Conservation (phyloP, 441 rosid genomes). For the Pelargonium citronellum region DNA sequence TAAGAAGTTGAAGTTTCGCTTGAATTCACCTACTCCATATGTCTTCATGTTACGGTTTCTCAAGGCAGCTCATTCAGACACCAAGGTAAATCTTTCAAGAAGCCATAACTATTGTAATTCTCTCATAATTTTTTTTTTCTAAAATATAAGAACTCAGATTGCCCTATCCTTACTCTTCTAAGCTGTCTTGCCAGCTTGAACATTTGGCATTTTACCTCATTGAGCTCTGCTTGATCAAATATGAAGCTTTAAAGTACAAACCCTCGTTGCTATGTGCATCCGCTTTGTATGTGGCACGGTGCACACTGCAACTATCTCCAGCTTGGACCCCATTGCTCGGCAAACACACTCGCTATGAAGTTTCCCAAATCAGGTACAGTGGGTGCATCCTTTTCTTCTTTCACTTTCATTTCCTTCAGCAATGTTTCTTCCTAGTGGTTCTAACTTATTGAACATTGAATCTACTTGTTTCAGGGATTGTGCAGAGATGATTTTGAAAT, state of each 20-base stretch:
- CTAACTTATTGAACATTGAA: background rate
- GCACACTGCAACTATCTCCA: conserved; percentile 59
- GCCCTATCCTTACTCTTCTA: conserved; percentile 1
- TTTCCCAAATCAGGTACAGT: conserved; percentile 55
- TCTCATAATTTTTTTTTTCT: no score
- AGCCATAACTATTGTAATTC: no score
- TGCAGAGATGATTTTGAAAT: conserved; percentile 61
- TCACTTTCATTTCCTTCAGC: background rate
- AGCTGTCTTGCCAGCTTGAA: conserved; percentile 53
- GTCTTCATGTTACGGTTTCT: conserved; percentile 92
- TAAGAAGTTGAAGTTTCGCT: conserved; percentile 68
- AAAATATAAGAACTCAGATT: background rate
- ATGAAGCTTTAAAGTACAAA: conserved; percentile 71
- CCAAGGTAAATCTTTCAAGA: conserved; percentile 37
- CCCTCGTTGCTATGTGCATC: conserved; percentile 86
- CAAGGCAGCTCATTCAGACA: conserved; percentile 79
- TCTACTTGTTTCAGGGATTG: conserved; percentile 50
- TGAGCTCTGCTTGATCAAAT: conserved; percentile 74
- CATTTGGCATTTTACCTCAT: conserved; percentile 78
- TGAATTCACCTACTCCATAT: conserved; percentile 77
- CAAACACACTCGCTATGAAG: conserved; percentile 55
- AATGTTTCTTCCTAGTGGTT: background rate
- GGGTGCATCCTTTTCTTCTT: background rate
- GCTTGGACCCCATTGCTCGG: conserved; percentile 66
- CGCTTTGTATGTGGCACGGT: conserved; percentile 70